A percentile compares a stretch with the other conserved stretches of the same genome.
Conservation (phyloP, 257 asterid genomes). For the Ligustrum vulgare region DNA sequence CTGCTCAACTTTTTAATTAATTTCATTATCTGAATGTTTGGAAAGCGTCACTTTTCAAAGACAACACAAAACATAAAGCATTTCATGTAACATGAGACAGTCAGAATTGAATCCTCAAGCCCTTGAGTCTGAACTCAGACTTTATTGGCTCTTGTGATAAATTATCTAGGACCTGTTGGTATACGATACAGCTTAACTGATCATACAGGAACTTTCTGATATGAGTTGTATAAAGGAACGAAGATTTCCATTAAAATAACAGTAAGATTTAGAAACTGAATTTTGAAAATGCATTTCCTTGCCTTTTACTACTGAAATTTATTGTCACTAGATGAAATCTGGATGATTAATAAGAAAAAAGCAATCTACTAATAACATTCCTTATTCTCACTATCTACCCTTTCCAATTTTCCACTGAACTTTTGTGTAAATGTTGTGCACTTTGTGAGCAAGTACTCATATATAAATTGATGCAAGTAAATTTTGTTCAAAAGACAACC, state of each 20-base stretch:
- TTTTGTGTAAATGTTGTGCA: background rate
- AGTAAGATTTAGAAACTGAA: background rate
- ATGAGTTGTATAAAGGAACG: background rate
- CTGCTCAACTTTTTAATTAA: background rate
- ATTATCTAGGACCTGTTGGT: background rate
- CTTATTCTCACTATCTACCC: background rate
- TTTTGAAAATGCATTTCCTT: background rate
- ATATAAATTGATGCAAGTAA: background rate
- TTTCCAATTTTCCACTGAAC: background rate
- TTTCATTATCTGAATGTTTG: background rate
- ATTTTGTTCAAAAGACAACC: slow-evolving; percentile 15
- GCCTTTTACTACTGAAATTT: background rate
- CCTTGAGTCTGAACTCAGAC: background rate
- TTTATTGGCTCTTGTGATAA: background rate
- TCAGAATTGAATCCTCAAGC: background rate
- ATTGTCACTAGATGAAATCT: slow-evolving; percentile 4
- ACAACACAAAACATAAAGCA: background rate
- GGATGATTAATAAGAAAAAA: background rate
- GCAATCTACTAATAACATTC: background rate
- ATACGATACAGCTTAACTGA: background rate
- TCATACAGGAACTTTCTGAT: background rate
- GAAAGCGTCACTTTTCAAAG: background rate
- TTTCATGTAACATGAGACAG: background rate
- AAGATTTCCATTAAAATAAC: background rate
- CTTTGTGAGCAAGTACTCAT: background rate